A percentile compares a stretch with the other conserved stretches of the same genome.
phyloP scores from a whole-genome alignment of 768 basidiomycete genomes.

The Rhodotorula toruloides region DNA sequence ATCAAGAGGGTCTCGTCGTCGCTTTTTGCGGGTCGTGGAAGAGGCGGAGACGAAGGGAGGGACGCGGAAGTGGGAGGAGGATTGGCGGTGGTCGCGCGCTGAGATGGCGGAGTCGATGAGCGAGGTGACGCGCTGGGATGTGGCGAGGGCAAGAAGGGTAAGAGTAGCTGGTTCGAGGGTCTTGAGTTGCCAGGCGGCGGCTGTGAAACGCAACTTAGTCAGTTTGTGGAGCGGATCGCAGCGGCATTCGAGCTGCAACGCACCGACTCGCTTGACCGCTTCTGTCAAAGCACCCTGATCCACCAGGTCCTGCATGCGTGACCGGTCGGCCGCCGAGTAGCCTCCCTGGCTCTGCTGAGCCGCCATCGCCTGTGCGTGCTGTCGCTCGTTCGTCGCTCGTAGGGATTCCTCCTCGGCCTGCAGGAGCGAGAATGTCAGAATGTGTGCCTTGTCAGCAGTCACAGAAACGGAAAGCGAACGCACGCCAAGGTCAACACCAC shows the following conservation, averaged over 20 bases:
- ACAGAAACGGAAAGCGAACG: background rate
- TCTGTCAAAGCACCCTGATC: slow-evolving; percentile 61
- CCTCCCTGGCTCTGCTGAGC: slow-evolving; percentile 41
- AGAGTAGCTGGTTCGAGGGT: slow-evolving; percentile 48
- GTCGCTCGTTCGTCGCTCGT: slow-evolving; percentile 55
- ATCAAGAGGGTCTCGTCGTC: slow-evolving; percentile 58
- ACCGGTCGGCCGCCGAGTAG: slow-evolving; percentile 63
- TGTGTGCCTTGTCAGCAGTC: background rate
- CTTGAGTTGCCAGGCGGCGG: slow-evolving; percentile 30
- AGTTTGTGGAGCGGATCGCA: no score
- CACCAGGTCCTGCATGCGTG: slow-evolving; percentile 70
- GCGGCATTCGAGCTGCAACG: no score
- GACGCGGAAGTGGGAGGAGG: slow-evolving; percentile 53
- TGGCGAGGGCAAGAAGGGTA: slow-evolving; percentile 37
- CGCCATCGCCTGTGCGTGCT: slow-evolving; percentile 55
- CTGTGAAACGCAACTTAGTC: slow-evolving; percentile 2
- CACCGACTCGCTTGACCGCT: slow-evolving; percentile 61
- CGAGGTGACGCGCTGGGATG: slow-evolving; percentile 52
- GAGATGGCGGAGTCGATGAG: slow-evolving; percentile 32
- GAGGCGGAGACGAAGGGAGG: slow-evolving; percentile 48
- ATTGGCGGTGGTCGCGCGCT: slow-evolving; percentile 38
- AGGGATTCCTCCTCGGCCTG: slow-evolving; percentile 82
- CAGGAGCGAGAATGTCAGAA: background rate
- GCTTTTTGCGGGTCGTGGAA: slow-evolving; percentile 51
- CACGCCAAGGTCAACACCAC: slow-evolving; percentile 35